Base-by-base conservation (phyloP, 768 basidiomycete species). In the Rhodosporidiobolus sp. region DNA sequence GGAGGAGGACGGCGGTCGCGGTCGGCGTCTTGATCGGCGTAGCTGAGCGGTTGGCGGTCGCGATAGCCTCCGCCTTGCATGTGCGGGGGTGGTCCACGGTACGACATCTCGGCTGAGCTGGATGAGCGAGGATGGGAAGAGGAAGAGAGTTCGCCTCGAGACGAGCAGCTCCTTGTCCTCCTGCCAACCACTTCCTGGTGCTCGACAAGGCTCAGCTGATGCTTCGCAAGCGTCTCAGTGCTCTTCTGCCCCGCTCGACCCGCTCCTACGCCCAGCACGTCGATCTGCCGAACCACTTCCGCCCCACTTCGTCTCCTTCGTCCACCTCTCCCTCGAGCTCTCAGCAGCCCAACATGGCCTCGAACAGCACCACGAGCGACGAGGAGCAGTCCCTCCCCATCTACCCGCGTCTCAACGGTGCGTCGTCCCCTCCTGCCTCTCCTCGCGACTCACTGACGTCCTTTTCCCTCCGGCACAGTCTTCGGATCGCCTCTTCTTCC, bases 401-500 rank as follows among this genome's bases (percentile, higher is more conserved):
- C 61, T 63, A 20, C 32, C 48, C 49, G 7, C 49, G 61, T 20
- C 11, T 30, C 46, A 63, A 63, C 61, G 61, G 61, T 63, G 28
- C 32, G 61, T 14, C 45, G 1, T 28, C 6, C 43, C 3, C 30
- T 34, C 4, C 46, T 19, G 12, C 12, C 9, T 32, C 59, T 60
- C 38, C 59, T 46, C 45, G 22, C 43, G 43, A 45, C 35, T 32
- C 56, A 22, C 35, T 19, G 19, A 1, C 17, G 17, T 4, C 38
- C 28, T 24, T 48, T n/a, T 12, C 32, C 19, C 3, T 10, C 63
- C 30, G 45, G 12, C 14, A 14, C 62, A 72, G 71, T 72, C 56
- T 48, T 72, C 50, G 65, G 62, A 49, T 34, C 53, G 34, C 54
- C 71, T 10, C 56, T 72, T 20, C 43, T 22, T 4, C 60, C 63